Percentiles rank a stretch among this genome's conserved stretches.
phyloP scores from a whole-genome alignment of 148 eudicot species.

The Nepenthes mirabilis region DNA sequence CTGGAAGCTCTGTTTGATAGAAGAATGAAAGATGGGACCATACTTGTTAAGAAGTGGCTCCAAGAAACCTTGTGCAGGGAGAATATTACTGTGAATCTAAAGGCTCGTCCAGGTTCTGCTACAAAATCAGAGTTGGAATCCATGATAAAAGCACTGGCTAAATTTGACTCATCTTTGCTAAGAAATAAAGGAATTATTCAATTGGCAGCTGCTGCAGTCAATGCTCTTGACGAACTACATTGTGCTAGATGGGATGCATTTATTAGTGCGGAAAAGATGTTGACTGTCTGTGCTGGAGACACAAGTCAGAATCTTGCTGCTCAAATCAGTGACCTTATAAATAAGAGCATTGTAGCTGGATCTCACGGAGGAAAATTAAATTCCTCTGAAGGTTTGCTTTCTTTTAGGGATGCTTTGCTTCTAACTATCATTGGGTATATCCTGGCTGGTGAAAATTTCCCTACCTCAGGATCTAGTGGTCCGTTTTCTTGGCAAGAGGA shows the following conservation, averaged over 20 bases:
- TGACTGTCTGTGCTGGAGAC: constrained; percentile 77
- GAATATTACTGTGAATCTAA: constrained; percentile 50
- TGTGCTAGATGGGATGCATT: constrained; percentile 87
- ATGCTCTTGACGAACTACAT: constrained; percentile 56
- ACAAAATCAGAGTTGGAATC: constrained; percentile 57
- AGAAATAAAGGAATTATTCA: constrained; percentile 87
- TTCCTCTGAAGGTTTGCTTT: constrained; percentile 49
- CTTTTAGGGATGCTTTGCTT: constrained; percentile 68
- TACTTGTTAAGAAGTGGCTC: constrained; percentile 87
- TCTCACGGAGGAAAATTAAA: constrained; percentile 27
- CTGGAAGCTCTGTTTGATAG: constrained; percentile 76
- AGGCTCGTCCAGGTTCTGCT: constrained; percentile 58
- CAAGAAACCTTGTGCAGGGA: constrained; percentile 78
- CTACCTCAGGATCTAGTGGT: constrained; percentile 78
- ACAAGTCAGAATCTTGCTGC: constrained; percentile 96
- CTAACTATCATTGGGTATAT: constrained; percentile 69
- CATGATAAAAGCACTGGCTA: constrained; percentile 58
- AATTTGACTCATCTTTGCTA: constrained; percentile 47
- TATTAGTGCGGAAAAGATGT: constrained; percentile 88
- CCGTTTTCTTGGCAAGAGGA: constrained; percentile 99
- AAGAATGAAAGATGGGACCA: constrained; percentile 70
- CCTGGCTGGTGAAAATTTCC: constrained; percentile 88
- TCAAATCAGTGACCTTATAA: constrained; percentile 79
- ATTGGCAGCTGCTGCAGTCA: constrained; percentile 57
- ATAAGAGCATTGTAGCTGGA: constrained; percentile 54